These are phyloP conservation scores for Yamadazyma buinensis DNA, from an alignment of 1,139 yeast genomes.

Conservation along the genomic window DNA sequence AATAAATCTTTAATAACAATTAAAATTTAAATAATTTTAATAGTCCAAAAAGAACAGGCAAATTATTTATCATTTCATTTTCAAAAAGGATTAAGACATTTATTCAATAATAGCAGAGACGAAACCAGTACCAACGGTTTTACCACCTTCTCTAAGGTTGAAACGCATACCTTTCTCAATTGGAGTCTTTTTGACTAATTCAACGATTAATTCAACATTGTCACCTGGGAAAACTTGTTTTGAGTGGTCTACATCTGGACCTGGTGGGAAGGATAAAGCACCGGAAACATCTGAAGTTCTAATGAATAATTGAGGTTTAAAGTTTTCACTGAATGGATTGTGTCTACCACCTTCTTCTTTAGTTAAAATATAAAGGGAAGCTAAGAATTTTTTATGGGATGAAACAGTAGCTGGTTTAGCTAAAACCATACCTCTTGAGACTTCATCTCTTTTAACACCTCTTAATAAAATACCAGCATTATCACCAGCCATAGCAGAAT, in stretches of 20 bases:
- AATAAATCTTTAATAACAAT: too few relatives aligned
- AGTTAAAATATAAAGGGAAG: conserved; percentile 87
- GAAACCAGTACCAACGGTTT: conserved; percentile 98
- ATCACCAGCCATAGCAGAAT: conserved; percentile 98
- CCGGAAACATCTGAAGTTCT: conserved; percentile 97
- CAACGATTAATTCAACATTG: conserved; percentile 94
- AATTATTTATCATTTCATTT: too few relatives aligned
- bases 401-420: conserved; percentile 90
- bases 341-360: conserved; percentile 99
- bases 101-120: conserved; percentile 88
- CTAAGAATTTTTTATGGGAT: conserved; percentile 91
- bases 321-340: conserved; percentile 94
- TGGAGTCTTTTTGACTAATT: conserved; percentile 88
- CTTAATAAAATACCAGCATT: conserved; percentile 96
- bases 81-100: too few relatives aligned
- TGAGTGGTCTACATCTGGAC: conserved; percentile 75
- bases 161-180: conserved; percentile 96
- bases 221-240: conserved; percentile 98
- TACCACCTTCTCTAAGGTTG: conserved; percentile 99
- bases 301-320: conserved; percentile 96
- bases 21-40: too few relatives aligned
- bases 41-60: too few relatives aligned
- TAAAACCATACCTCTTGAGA: conserved; percentile 96
- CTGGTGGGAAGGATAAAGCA: conserved; percentile 86
- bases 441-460: conserved; percentile 97